These are phyloP conservation scores for Collybiopsis luxurians DNA, from an alignment of 768 basidiomycete species.

Conservation along the genomic window DNA sequence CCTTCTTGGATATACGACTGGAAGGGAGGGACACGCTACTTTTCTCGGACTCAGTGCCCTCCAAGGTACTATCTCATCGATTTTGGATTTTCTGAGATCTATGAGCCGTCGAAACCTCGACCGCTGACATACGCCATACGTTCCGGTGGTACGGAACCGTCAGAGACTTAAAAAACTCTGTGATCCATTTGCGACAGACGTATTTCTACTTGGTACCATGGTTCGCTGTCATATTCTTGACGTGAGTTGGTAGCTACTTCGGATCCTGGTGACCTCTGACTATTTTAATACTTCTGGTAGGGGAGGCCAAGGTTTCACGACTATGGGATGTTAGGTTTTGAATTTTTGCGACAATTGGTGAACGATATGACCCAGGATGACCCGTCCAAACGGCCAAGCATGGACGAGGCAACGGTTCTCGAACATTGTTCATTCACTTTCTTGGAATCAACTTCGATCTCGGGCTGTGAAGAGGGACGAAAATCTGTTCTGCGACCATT, in stretches of 20 bases:
- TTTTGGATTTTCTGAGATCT: conserved; percentile 32
- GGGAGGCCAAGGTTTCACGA: background rate
- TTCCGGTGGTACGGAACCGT: conserved; percentile 39
- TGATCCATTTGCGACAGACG: conserved; percentile 41
- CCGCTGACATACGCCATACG: conserved; percentile 28
- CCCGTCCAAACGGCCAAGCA: background rate
- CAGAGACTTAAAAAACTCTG: conserved; percentile 30
- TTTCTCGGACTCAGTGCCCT: conserved; percentile 24
- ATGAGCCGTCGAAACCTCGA: conserved; percentile 22
- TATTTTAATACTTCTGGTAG: background rate
- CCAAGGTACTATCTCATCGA: conserved; percentile 37
- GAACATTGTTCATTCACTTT: too few relatives aligned
- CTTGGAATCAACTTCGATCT: too few relatives aligned
- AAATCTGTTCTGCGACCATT: background rate
- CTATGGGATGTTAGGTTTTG: background rate
- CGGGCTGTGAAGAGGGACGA: too few relatives aligned
- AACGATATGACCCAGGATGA: conserved; percentile 1
- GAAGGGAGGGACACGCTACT: conserved; percentile 10
- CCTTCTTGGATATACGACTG: background rate
- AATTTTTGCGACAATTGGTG: background rate
- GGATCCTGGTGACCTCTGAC: background rate
- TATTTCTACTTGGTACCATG: conserved; percentile 42
- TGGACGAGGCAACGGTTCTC: background rate
- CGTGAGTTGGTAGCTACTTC: background rate
- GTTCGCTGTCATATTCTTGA: conserved; percentile 15